A percentile compares a stretch with the other conserved stretches of the same genome.
phyloP scores from a whole-genome alignment of 2,329 filamentous ascomycete species.

The Trichoderma lentiforme region DNA sequence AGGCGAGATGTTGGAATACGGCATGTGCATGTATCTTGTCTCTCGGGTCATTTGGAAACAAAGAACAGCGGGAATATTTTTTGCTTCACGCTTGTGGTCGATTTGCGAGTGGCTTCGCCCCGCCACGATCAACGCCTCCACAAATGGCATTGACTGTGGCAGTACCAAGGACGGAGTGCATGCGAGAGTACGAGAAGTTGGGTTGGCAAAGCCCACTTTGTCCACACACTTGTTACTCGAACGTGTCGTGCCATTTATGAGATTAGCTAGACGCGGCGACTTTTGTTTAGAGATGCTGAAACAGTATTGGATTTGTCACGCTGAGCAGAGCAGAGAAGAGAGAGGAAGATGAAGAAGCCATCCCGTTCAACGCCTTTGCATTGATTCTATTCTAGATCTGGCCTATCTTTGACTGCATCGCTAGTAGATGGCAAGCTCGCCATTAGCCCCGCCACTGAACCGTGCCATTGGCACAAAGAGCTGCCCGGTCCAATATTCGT shows the following conservation, averaged over 20 bases:
- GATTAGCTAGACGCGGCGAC: not conserved
- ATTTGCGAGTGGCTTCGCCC: conserved; percentile 14
- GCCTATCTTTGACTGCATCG: not conserved
- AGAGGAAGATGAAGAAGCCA: not conserved
- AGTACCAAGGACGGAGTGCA: not conserved
- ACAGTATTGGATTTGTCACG: not conserved
- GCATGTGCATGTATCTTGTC: not conserved
- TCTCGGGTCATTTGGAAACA: conserved; percentile 2
- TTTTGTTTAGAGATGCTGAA: not conserved
- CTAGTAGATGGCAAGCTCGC: not conserved
- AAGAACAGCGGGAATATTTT: not conserved
- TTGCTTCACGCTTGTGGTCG: not conserved
- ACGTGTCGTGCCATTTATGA: not conserved
- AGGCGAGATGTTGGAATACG: not conserved
- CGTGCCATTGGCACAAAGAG: conserved; percentile 6
- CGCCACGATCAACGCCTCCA: conserved; percentile 17
- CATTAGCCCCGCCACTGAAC: conserved; percentile 7
- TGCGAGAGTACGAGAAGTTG: not conserved
- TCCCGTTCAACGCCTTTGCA: not conserved
- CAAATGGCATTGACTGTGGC: not conserved
- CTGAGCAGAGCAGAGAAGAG: not conserved
- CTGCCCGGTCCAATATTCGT: not conserved
- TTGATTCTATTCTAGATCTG: conserved; percentile 4
- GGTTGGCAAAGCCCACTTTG: not conserved
- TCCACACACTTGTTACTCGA: not conserved